A percentile compares a stretch with the other conserved stretches of the same genome.
Evolutionary conservation across 2,329 filamentous ascomycete species (phyloP).

Genomic region (Epicoccum sorghinum): DNA sequence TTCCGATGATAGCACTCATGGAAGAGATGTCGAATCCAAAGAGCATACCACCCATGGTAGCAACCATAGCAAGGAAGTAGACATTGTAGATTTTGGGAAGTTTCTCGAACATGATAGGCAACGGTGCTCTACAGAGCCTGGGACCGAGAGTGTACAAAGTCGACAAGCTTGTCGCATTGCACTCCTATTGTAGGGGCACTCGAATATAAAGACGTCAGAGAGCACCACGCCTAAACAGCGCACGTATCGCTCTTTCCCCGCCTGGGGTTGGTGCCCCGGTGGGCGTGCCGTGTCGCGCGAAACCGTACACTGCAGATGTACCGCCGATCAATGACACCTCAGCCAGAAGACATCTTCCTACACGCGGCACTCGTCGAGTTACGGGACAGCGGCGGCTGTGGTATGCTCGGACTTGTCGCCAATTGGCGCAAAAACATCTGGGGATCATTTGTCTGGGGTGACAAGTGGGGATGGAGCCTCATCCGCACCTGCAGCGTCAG

Average conservation of each 20-base stretch:
- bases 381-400: background rate
- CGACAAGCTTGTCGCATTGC: background rate
- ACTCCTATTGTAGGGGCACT: background rate
- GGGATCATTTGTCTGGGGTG: constrained; percentile 4
- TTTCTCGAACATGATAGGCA: constrained; percentile 32
- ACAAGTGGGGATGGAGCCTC: constrained; percentile 6
- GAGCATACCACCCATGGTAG: constrained; percentile 60
- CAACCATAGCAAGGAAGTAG: constrained; percentile 59
- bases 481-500: constrained; percentile 14
- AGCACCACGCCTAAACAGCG: background rate
- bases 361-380: background rate
- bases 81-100: constrained; percentile 62
- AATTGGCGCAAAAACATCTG: constrained; percentile 10
- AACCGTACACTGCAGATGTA: background rate
- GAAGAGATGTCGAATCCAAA: constrained; percentile 65
- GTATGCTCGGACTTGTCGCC: constrained; percentile 1
- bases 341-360: background rate
- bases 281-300: background rate
- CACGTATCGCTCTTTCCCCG: constrained; percentile 6
- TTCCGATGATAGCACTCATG: constrained; percentile 60
- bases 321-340: constrained; percentile 4
- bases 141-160: background rate
- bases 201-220: constrained; percentile 4
- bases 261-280: background rate
- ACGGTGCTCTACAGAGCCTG: constrained; percentile 17